Evolutionary conservation across 2,329 filamentous ascomycete species (phyloP).

Genomic region (Graphium sp.): DNA sequence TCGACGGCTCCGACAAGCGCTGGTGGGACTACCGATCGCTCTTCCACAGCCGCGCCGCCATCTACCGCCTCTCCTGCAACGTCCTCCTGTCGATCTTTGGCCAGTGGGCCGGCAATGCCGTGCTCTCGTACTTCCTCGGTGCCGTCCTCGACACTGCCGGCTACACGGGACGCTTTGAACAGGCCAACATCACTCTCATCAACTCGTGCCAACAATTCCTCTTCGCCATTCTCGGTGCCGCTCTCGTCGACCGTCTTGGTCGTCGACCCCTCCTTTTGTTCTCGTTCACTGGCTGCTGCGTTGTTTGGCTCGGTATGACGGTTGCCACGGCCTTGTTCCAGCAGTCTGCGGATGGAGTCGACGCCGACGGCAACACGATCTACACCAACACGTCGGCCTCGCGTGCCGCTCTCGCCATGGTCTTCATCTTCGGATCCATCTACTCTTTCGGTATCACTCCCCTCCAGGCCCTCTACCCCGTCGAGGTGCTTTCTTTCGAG

Average conservation of each 20-base stretch:
- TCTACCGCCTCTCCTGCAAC: conserved; percentile 22
- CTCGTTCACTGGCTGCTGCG: conserved; percentile 26
- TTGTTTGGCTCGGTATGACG: conserved; percentile 33
- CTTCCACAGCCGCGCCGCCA: conserved; percentile 19
- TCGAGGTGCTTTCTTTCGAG: conserved; percentile 34
- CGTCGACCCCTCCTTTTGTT: conserved; percentile 34
- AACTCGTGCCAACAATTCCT: conserved; percentile 31
- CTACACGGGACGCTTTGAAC: conserved; percentile 16
- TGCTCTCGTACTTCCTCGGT: conserved; percentile 29
- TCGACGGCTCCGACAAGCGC: conserved; percentile 24
- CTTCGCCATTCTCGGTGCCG: conserved; percentile 29
- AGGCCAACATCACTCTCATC: conserved; percentile 33
- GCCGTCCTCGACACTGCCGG: conserved; percentile 33
- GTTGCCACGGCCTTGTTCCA: conserved; percentile 21
- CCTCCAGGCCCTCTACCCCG: conserved; percentile 25
- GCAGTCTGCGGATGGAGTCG: conserved; percentile 12
- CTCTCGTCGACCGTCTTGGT: conserved; percentile 29
- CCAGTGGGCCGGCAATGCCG: conserved; percentile 26
- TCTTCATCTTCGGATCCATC: conserved; percentile 35
- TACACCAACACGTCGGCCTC: conserved; percentile 19
- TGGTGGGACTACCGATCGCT: conserved; percentile 30
- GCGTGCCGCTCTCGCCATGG: conserved; percentile 29
- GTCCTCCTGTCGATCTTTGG: conserved; percentile 22
- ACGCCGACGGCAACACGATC: conserved; percentile 10
- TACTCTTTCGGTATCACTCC: conserved; percentile 25